Percentiles rank a stretch among this genome's conserved stretches.
phyloP scores from a whole-genome alignment of 352 stramenopile genomes.

The Phytophthora litchii region DNA sequence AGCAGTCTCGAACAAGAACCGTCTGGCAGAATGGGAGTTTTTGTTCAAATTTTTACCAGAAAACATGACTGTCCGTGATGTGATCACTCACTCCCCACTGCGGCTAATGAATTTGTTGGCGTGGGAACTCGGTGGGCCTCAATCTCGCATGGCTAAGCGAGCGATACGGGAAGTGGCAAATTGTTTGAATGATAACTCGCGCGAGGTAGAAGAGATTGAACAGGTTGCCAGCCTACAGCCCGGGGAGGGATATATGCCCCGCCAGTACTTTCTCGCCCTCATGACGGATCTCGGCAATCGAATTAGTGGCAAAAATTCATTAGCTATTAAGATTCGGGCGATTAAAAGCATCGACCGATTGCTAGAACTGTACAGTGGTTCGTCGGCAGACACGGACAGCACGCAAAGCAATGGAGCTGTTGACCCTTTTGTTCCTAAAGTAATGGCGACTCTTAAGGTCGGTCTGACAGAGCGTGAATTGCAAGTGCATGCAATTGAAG shows the following conservation, averaged over 20 bases:
- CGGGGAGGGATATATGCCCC: slow-evolving; percentile 60
- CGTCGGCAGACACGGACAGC: slow-evolving; percentile 29
- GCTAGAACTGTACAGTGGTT: slow-evolving; percentile 62
- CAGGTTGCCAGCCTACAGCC: slow-evolving; percentile 25
- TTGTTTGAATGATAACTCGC: slow-evolving; percentile 43
- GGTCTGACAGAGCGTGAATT: slow-evolving; percentile 62
- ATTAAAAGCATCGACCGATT: slow-evolving; percentile 81
- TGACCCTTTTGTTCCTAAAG: slow-evolving; percentile 87
- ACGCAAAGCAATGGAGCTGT: slow-evolving; percentile 50
- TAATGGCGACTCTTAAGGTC: slow-evolving; percentile 90
- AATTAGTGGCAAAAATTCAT: slow-evolving; percentile 52
- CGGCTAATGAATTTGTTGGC: slow-evolving; percentile 64
- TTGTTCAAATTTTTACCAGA: slow-evolving; percentile 70
- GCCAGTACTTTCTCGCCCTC: slow-evolving; percentile 80
- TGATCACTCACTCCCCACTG: slow-evolving; percentile 57
- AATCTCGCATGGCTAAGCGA: slow-evolving; percentile 54
- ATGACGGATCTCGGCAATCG: slow-evolving; percentile 83
- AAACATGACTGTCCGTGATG: slow-evolving; percentile 62
- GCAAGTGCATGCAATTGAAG: slow-evolving; percentile 64
- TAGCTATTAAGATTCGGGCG: slow-evolving; percentile 54
- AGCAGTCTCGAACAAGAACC: slow-evolving; percentile 51
- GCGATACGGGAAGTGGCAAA: slow-evolving; percentile 63
- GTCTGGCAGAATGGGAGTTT: slow-evolving; percentile 72
- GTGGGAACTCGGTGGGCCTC: slow-evolving; percentile 69
- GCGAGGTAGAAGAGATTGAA: slow-evolving; percentile 24